Base-by-base conservation (phyloP, 176 grass and related monocot species). In the Leersia perrieri region DNA sequence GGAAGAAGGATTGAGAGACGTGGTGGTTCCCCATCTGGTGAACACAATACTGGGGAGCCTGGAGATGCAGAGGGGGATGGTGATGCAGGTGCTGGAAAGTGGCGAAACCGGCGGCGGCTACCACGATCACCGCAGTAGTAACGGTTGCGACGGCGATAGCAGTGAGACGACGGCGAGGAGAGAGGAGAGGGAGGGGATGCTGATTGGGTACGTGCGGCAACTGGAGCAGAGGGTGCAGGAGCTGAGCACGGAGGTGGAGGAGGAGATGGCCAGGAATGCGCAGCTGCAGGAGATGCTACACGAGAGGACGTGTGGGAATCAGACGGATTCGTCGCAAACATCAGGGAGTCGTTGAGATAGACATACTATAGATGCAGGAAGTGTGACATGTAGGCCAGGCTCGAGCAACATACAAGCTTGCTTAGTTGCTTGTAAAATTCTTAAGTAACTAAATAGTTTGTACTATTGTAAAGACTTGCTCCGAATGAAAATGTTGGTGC, bases 21-120 rank as follows among this genome's bases (percentile, higher is more conserved):
- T 72, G 16, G 66, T 88, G 67, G 85, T 92, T 2, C 87, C 89
- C 3, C 87, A 91, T 14, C 87, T 97, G 91, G 74, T 97, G 41
- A 81, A 84, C 20, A 86, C n/a, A n/a, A n/a, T 97, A 16, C 69
- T 97, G 36, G 40, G 75, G 9, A 97, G 89, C 82, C 68, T 97
- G 72, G 94, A 97, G 72, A 32, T 90, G 72, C 91, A 94, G 61
- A 85, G 83, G 15, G 73, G 82, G n/a, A 84, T 92, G 89, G 87
- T 94, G 73, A 80, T 79, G 74, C 58, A 92, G 61, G 87, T 81
- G 12, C 63, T 97, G 34, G 74, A 83, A 29, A 63, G 87, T 7
- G 80, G 87, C 31, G 78, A 63, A 14, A 68, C 76, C 25, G 72
- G 84, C 4, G 80, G 87, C 26, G 76, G 71, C n/a, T 65, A 69